Conservation (phyloP, 2,329 filamentous ascomycete species). For the Microcyclosporella mali region DNA sequence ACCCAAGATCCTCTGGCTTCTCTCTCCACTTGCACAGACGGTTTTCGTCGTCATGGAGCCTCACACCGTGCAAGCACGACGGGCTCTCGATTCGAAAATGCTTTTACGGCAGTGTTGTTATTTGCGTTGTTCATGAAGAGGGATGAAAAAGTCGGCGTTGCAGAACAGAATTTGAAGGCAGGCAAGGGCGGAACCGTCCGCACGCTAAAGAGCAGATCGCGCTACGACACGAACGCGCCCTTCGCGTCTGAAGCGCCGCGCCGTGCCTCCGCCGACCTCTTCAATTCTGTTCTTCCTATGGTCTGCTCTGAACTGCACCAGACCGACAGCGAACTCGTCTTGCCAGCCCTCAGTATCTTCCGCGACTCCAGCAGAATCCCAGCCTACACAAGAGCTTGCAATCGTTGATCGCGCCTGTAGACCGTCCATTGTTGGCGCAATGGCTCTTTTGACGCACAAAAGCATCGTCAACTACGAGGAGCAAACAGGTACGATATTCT, state of each 20-base stretch:
- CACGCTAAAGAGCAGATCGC: background rate
- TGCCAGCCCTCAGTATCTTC: no score
- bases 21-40: slow-evolving; percentile 35
- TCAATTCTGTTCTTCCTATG: background rate
- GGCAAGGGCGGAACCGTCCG: background rate
- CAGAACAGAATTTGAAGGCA: slow-evolving; percentile 7
- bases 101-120: slow-evolving; percentile 35
- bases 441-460: slow-evolving; percentile 80
- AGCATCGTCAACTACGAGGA: slow-evolving; percentile 78
- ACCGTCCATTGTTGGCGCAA: slow-evolving; percentile 37
- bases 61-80: slow-evolving; percentile 26
- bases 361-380: no score
- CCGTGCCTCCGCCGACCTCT: no score
- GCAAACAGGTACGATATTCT: slow-evolving; percentile 63
- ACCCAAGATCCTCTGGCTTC: slow-evolving; percentile 35
- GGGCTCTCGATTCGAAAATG: slow-evolving; percentile 37
- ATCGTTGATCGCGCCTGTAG: background rate
- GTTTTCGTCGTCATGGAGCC: slow-evolving; percentile 38
- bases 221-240: background rate
- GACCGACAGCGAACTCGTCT: background rate
- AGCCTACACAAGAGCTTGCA: no score
- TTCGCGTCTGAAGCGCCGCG: background rate
- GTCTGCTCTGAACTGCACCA: background rate
- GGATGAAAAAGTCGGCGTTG: slow-evolving; percentile 8
- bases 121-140: slow-evolving; percentile 34